Percentiles rank a stretch among this genome's conserved stretches.
Conservation (phyloP, 768 basidiomycete species). For the Kwoniella mangroviensis region DNA sequence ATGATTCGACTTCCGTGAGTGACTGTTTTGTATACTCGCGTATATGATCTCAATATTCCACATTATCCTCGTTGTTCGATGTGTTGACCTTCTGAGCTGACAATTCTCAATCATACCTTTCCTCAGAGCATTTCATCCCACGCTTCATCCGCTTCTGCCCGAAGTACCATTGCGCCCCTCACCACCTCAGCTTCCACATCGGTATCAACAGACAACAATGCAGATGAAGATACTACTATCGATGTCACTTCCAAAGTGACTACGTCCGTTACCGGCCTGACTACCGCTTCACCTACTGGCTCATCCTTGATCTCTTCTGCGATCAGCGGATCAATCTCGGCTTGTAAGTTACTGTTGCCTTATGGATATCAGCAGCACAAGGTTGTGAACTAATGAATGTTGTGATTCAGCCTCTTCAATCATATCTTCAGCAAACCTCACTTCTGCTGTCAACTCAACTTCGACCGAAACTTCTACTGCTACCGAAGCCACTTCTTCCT, state of each 20-base stretch:
- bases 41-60: neutral
- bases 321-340: conserved; percentile 1
- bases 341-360: neutral
- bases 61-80: neutral
- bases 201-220: neutral
- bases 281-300: neutral
- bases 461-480: conserved; percentile 4
- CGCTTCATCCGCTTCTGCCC: neutral
- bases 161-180: neutral
- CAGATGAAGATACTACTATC: neutral
- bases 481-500: conserved; percentile 3
- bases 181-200: neutral
- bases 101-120: neutral
- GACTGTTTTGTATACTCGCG: neutral
- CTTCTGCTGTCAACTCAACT: conserved; percentile 1
- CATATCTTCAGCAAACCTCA: conserved; percentile 1
- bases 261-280: neutral
- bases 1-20: conserved; percentile 12
- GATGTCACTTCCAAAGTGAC: neutral
- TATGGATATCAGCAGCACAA: neutral
- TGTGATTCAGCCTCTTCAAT: conserved; percentile 8
- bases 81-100: too few relatives aligned
- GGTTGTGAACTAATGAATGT: neutral
- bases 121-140: neutral
- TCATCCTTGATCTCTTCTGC: conserved; percentile 1